phyloP scores from a whole-genome alignment of 768 basidiomycete species.

The Termitomyces sp. region DNA sequence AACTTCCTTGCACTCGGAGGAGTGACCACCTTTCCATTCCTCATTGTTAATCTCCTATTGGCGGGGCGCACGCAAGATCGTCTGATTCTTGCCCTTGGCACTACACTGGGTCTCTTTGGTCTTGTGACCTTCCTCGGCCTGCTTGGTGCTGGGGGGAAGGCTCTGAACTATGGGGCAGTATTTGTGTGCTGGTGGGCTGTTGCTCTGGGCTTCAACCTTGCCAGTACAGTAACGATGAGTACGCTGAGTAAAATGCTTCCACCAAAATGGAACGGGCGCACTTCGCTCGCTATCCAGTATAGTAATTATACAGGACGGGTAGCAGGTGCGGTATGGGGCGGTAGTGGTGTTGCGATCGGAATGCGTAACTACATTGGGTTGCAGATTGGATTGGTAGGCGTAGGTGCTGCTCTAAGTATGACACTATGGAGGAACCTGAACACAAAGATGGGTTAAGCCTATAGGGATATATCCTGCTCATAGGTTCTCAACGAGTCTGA shows the following conservation, averaged over 20 bases:
- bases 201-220: constrained; percentile 69
- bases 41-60: constrained; percentile 52
- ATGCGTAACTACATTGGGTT: constrained; percentile 57
- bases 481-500: background rate
- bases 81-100: constrained; percentile 48
- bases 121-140: constrained; percentile 47
- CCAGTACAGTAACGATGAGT: constrained; percentile 65
- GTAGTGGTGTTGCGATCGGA: constrained; percentile 51
- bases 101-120: constrained; percentile 43
- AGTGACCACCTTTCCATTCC: constrained; percentile 57
- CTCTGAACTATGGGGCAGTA: constrained; percentile 36
- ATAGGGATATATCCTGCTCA: background rate
- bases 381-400: constrained; percentile 54
- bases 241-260: constrained; percentile 67
- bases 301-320: constrained; percentile 65
- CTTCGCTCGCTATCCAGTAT: constrained; percentile 60
- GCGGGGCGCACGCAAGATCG: constrained; percentile 59
- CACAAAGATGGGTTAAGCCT: constrained; percentile 45
- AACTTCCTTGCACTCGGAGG: constrained; percentile 71
- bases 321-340: constrained; percentile 65
- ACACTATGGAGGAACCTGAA: constrained; percentile 61
- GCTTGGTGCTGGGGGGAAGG: constrained; percentile 22
- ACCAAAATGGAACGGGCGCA: constrained; percentile 49
- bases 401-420: constrained; percentile 50
- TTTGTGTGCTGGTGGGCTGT: constrained; percentile 52